These are phyloP conservation scores for Phytophthora ramorum DNA, from an alignment of 352 stramenopile genomes.

Conservation along the genomic window DNA sequence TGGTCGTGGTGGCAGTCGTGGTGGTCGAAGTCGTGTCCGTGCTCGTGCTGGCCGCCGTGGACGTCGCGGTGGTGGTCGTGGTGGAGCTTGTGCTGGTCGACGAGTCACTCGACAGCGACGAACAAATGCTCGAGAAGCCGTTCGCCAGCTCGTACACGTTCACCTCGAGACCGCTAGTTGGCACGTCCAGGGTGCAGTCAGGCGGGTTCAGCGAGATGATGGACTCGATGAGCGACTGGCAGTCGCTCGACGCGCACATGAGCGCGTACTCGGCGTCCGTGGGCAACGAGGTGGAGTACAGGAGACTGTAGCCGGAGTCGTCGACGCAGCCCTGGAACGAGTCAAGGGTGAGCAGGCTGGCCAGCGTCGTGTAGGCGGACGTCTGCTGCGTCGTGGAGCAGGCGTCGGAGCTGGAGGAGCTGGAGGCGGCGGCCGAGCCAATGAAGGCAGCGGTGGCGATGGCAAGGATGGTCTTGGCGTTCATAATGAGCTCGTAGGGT, in stretches of 20 bases:
- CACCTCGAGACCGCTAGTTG: constrained; percentile 34
- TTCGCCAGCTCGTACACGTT: constrained; percentile 27
- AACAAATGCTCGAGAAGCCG: constrained; percentile 22
- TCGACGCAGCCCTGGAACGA: constrained; percentile 31
- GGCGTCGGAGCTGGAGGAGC: constrained; percentile 7
- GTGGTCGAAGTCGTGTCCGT: constrained; percentile 6
- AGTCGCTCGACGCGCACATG: constrained; percentile 41
- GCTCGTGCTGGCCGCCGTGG: background rate
- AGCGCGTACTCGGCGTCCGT: constrained; percentile 30
- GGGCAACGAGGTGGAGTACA: constrained; percentile 38
- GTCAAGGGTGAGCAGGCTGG: constrained; percentile 27
- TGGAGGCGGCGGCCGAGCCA: constrained; percentile 13
- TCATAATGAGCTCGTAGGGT: constrained; percentile 26
- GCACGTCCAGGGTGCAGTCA: constrained; percentile 37
- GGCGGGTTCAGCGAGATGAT: constrained; percentile 30
- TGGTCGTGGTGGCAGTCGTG: constrained; percentile 1
- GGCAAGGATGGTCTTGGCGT: constrained; percentile 21
- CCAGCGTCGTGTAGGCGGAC: constrained; percentile 33
- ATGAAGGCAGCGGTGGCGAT: constrained; percentile 14
- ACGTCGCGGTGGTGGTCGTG: constrained; percentile 11
- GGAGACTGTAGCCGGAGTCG: constrained; percentile 40
- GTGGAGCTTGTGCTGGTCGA: constrained; percentile 18
- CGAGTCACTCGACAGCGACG: constrained; percentile 22
- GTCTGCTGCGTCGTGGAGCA: constrained; percentile 20
- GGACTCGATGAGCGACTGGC: constrained; percentile 29